A percentile compares a stretch with the other conserved stretches of the same genome.
These are phyloP conservation scores for Farysia itapuensis DNA, from an alignment of 1,284 basidiomycete species.

Conservation along the genomic window DNA sequence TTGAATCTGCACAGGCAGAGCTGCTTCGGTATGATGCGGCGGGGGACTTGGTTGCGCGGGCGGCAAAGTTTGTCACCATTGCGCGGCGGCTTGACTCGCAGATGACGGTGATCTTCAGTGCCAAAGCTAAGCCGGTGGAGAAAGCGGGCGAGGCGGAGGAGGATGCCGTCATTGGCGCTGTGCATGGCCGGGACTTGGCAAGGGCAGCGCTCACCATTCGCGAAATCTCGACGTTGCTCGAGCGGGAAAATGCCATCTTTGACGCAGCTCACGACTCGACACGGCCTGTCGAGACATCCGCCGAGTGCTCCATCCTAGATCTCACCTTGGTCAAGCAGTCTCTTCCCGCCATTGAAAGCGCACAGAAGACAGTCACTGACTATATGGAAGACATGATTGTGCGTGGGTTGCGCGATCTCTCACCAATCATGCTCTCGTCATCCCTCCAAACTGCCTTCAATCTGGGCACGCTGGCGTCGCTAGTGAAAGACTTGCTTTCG, in stretches of 20 bases:
- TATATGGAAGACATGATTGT: constrained; percentile 55
- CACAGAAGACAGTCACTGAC: constrained; percentile 30
- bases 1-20: constrained; percentile 6
- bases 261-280: constrained; percentile 72
- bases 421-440: constrained; percentile 72
- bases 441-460: constrained; percentile 94
- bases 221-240: constrained; percentile 17
- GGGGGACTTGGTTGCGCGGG: constrained; percentile 11
- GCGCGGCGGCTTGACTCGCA: constrained; percentile 31
- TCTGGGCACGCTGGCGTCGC: constrained; percentile 76
- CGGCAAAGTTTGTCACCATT: constrained; percentile 16
- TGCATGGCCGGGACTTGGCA: constrained; percentile 33
- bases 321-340: constrained; percentile 26
- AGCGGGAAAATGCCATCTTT: background rate
- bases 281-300: constrained; percentile 77
- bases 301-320: constrained; percentile 48
- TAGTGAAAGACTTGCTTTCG: constrained; percentile 76
- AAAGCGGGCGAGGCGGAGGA: constrained; percentile 4
- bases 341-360: constrained; percentile 23
- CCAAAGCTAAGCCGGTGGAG: constrained; percentile 1
- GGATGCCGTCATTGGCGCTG: constrained; percentile 33
- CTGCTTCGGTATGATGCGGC: constrained; percentile 12
- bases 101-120: constrained; percentile 29
- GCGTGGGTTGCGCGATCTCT: constrained; percentile 40
- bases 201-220: constrained; percentile 33